Evolutionary conservation across 1,284 basidiomycete genomes (phyloP).

Genomic region (Ustilago sp.): DNA sequence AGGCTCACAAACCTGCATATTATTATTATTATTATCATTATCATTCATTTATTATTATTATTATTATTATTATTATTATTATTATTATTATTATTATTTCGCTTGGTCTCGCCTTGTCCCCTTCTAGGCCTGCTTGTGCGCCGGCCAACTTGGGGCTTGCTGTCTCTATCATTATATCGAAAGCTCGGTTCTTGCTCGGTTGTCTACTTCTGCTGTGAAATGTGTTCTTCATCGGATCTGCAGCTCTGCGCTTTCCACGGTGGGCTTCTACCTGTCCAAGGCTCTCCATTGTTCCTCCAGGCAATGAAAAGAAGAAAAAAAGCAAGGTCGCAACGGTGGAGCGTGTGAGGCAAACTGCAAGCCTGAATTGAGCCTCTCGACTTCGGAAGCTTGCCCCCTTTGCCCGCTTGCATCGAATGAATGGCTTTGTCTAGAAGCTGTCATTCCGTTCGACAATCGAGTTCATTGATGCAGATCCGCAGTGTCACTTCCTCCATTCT

Average conservation of each 20-base stretch:
- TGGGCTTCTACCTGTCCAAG: background rate
- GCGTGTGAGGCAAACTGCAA: background rate
- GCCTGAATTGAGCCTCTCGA: constrained; percentile 8
- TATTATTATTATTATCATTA: background rate
- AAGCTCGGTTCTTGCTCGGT: no score
- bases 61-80: background rate
- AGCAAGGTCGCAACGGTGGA: background rate
- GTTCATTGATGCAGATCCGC: background rate
- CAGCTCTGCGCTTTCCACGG: background rate
- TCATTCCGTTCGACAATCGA: background rate
- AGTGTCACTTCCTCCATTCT: background rate
- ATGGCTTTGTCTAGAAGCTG: constrained; percentile 11
- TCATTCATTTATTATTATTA: background rate
- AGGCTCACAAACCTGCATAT: constrained; percentile 1
- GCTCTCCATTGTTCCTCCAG: background rate
- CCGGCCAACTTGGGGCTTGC: background rate
- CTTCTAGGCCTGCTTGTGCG: constrained; percentile 2
- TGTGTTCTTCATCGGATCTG: background rate
- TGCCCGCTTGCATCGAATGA: background rate
- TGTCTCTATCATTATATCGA: background rate
- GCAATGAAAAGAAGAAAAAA: background rate
- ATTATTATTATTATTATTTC: background rate
- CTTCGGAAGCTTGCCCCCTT: constrained; percentile 10
- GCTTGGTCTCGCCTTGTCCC: background rate
- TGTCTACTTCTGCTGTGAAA: no score